Evolutionary conservation across 2,329 filamentous ascomycete genomes (phyloP).

Genomic region (Ploettnerulaceae sp.): DNA sequence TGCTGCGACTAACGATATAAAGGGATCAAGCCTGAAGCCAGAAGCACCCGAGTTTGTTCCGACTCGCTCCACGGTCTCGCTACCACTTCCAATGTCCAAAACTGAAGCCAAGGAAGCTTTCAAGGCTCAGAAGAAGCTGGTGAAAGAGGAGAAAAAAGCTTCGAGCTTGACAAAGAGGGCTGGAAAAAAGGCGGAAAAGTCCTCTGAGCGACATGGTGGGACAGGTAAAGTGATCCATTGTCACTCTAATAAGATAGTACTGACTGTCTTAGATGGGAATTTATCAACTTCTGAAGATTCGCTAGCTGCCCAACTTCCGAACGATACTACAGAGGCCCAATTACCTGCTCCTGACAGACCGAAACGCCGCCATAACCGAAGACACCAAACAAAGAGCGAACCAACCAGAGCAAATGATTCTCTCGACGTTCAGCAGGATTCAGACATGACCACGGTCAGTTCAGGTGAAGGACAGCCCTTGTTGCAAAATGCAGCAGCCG

Average conservation of each 20-base stretch:
- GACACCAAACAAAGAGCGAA: constrained; percentile 28
- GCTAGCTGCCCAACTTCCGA: constrained; percentile 2
- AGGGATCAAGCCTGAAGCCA: constrained; percentile 35
- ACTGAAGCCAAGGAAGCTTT: constrained; percentile 16
- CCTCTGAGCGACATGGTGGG: constrained; percentile 2
- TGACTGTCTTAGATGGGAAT: constrained; percentile 12
- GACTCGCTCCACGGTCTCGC: constrained; percentile 5
- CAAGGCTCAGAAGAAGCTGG: constrained; percentile 22
- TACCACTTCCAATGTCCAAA: constrained; percentile 10
- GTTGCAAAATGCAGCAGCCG: constrained; percentile 13
- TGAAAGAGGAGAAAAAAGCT: constrained; percentile 23
- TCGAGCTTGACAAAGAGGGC: constrained; percentile 22
- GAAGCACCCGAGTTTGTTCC: constrained; percentile 40
- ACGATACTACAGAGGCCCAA: constrained; percentile 13
- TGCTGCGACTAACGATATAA: constrained; percentile 11
- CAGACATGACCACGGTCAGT: constrained; percentile 20
- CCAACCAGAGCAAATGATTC: constrained; percentile 20
- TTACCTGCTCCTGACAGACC: constrained; percentile 12
- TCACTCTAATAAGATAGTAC: neutral
- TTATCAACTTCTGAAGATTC: constrained; percentile 11
- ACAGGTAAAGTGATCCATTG: neutral
- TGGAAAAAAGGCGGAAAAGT: constrained; percentile 18
- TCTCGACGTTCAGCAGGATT: constrained; percentile 25
- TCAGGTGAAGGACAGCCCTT: constrained; percentile 24
- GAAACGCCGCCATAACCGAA: constrained; percentile 21